A percentile compares a stretch with the other conserved stretches of the same genome.
Evolutionary conservation across 306 rosid genomes (phyloP).

Genomic region (Inga oerstediana): DNA sequence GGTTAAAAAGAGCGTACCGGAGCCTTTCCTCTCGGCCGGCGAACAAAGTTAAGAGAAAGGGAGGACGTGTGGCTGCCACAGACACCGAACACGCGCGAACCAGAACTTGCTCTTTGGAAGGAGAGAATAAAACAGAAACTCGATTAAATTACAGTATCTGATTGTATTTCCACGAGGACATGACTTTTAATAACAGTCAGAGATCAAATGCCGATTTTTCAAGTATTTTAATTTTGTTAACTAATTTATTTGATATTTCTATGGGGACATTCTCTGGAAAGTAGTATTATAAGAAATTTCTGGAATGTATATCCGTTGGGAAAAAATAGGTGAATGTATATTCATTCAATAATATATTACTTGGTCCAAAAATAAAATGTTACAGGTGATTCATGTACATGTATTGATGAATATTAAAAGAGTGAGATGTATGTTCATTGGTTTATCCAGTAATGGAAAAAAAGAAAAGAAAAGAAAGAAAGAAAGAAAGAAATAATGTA

Average conservation of each 20-base stretch:
- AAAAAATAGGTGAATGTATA: neutral
- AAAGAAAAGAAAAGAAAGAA: too few species aligned
- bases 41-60: neutral
- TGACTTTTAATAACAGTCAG: neutral
- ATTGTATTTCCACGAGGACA: neutral
- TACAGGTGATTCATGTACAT: neutral
- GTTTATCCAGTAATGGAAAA: neutral
- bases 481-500: neutral
- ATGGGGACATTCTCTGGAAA: neutral
- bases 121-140: too few species aligned
- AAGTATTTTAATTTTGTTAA: neutral
- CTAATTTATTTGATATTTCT: neutral
- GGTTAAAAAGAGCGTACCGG: neutral
- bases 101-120: neutral
- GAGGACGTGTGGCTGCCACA: slow-evolving; percentile 47
- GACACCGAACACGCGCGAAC: neutral
- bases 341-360: neutral
- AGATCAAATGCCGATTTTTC: neutral
- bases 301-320: too few species aligned
- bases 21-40: neutral
- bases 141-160: neutral
- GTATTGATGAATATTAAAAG: neutral
- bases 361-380: neutral
- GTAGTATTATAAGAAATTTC: too few species aligned
- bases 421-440: neutral